Evolutionary conservation across 768 basidiomycete species (phyloP).

Genomic region (Pholiota molesta): DNA sequence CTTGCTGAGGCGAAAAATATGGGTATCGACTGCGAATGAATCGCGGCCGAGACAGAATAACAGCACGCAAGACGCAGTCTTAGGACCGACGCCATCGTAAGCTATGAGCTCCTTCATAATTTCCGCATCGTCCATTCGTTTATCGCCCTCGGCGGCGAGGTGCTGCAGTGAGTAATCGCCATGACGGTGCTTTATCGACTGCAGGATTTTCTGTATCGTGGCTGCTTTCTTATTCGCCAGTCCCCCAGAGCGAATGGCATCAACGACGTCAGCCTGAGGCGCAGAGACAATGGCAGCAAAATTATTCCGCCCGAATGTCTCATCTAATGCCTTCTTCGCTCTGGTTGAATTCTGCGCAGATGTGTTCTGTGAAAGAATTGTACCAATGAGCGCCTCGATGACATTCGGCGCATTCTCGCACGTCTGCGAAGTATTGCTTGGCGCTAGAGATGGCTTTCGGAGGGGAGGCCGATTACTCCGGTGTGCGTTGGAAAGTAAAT

Average conservation of each 20-base stretch:
- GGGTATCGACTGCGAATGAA: slow-evolving; percentile 68
- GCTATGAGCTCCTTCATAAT: slow-evolving; percentile 61
- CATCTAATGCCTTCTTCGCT: slow-evolving; percentile 52
- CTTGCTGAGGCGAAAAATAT: slow-evolving; percentile 57
- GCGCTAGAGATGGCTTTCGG: slow-evolving; percentile 25
- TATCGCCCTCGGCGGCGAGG: slow-evolving; percentile 32
- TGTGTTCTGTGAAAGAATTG: slow-evolving; percentile 65
- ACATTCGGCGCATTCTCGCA: slow-evolving; percentile 55
- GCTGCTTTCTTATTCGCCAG: slow-evolving; percentile 63
- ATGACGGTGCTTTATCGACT: slow-evolving; percentile 44
- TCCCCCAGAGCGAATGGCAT: slow-evolving; percentile 55
- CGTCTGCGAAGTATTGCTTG: slow-evolving; percentile 43
- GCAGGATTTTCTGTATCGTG: slow-evolving; percentile 52
- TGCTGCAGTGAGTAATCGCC: slow-evolving; percentile 63
- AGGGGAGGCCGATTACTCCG: slow-evolving; percentile 30
- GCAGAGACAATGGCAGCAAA: slow-evolving; percentile 52
- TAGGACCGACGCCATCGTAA: slow-evolving; percentile 61
- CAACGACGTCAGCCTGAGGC: slow-evolving; percentile 42
- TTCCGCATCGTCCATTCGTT: slow-evolving; percentile 42
- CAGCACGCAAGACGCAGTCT: slow-evolving; percentile 65
- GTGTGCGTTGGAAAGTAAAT: slow-evolving; percentile 43
- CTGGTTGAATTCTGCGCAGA: slow-evolving; percentile 50
- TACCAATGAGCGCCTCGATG: slow-evolving; percentile 59
- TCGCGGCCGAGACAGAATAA: slow-evolving; percentile 63
- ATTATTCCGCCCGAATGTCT: slow-evolving; percentile 49